These are phyloP conservation scores for Westerdykella aurantiaca DNA, from an alignment of 2,329 filamentous ascomycete genomes.

Conservation along the genomic window DNA sequence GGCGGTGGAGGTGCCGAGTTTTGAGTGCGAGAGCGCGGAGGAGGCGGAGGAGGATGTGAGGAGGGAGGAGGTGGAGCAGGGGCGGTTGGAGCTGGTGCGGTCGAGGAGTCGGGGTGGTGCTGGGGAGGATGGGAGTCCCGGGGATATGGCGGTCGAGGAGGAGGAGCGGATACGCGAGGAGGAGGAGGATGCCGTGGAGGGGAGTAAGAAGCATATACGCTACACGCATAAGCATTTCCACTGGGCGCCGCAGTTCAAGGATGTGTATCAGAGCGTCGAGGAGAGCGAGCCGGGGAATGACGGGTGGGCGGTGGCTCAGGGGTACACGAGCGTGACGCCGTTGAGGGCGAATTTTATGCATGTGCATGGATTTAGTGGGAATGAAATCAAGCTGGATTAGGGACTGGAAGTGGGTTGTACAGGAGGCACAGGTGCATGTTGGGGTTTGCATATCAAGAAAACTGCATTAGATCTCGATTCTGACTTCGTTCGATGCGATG, in stretches of 20 bases:
- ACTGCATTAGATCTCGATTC: no score
- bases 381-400: conserved; percentile 23
- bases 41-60: conserved; percentile 70
- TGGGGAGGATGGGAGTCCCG: conserved; percentile 13
- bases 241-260: conserved; percentile 82
- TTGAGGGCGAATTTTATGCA: conserved; percentile 92
- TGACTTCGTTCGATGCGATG: no score
- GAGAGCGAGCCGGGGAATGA: conserved; percentile 75
- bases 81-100: conserved; percentile 34
- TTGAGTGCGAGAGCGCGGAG: conserved; percentile 54
- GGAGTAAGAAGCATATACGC: conserved; percentile 35
- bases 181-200: no score
- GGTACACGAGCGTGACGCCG: conserved; percentile 84
- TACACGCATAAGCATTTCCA: conserved; percentile 86
- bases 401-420: no score
- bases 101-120: conserved; percentile 8
- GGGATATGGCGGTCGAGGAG: conserved; percentile 26
- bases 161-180: no score
- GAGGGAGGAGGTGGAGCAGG: conserved; percentile 52
- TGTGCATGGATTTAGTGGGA: conserved; percentile 21
- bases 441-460: no score
- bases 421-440: background rate
- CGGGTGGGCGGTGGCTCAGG: conserved; percentile 86
- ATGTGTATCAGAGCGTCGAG: conserved; percentile 84
- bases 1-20: conserved; percentile 62